Evolutionary conservation across 371 early-diverging fungal genomes (phyloP).

Genomic region (Syncephalastrum racemosum): DNA sequence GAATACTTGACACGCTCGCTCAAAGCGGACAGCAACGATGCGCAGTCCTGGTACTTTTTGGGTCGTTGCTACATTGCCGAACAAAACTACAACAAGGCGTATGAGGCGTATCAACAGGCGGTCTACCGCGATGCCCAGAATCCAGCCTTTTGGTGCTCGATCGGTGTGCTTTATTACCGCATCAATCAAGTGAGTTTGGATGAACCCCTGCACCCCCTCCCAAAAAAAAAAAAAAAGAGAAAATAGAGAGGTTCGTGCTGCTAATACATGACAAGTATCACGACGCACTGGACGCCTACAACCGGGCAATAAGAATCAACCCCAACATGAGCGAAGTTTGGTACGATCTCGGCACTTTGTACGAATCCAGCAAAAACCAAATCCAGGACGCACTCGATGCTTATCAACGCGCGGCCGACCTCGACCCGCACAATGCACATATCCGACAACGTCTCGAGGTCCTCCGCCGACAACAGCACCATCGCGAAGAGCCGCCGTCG

Average conservation of each 20-base stretch:
- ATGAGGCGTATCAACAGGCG: constrained; percentile 98
- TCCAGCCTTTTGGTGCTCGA: constrained; percentile 98
- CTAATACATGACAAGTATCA: constrained; percentile 53
- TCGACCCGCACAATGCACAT: constrained; percentile 14
- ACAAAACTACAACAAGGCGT: constrained; percentile 93
- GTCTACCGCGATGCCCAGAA: constrained; percentile 94
- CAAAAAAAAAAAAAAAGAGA: constrained; percentile 12
- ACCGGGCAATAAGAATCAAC: constrained; percentile 91
- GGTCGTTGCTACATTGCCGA: constrained; percentile 97
- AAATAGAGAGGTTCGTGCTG: background rate
- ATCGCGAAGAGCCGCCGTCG: no score
- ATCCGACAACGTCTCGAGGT: constrained; percentile 77
- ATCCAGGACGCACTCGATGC: constrained; percentile 96
- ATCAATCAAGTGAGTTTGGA: constrained; percentile 68
- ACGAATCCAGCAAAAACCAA: constrained; percentile 98
- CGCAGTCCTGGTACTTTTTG: constrained; percentile 94
- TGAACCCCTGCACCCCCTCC: no score
- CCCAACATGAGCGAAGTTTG: constrained; percentile 97
- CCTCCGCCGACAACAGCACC: no score
- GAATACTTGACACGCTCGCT: constrained; percentile 80
- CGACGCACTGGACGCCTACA: constrained; percentile 97
- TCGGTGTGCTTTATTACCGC: constrained; percentile 97
- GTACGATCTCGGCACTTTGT: constrained; percentile 94
- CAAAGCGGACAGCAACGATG: constrained; percentile 86
- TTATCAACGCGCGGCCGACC: constrained; percentile 77